Percentiles rank a stretch among this genome's conserved stretches.
Conservation (phyloP, 2,329 filamentous ascomycete species). For the Ilyonectria sp. region DNA sequence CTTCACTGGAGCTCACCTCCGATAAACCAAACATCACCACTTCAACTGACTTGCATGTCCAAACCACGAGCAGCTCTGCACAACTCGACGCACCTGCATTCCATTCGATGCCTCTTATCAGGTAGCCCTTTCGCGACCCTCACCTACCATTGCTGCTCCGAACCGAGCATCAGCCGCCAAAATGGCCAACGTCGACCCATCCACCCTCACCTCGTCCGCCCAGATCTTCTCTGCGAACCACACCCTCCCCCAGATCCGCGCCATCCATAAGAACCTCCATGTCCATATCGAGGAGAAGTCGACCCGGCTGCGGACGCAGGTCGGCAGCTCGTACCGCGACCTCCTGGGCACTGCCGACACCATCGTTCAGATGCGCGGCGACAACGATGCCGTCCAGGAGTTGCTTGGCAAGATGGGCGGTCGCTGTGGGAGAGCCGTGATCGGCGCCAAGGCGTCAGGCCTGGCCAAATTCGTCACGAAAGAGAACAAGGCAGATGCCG, state of each 20-base stretch:
- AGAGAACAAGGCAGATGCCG: conserved; percentile 47
- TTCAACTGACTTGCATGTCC: conserved; percentile 8
- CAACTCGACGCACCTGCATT: conserved; percentile 15
- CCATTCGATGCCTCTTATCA: conserved; percentile 31
- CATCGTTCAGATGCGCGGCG: conserved; percentile 89
- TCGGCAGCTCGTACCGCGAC: conserved; percentile 84
- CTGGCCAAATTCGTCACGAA: conserved; percentile 63
- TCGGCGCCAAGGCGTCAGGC: conserved; percentile 76
- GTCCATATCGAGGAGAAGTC: conserved; percentile 74
- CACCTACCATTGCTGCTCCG: conserved; percentile 7
- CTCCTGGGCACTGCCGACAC: conserved; percentile 92
- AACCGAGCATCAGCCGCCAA: conserved; percentile 36
- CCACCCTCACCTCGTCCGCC: conserved; percentile 63
- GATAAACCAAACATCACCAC: conserved; percentile 23
- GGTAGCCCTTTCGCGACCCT: conserved; percentile 11
- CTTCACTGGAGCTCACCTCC: conserved; percentile 38
- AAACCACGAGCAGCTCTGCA: conserved; percentile 16
- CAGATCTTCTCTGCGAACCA: conserved; percentile 70
- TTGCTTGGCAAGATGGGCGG: conserved; percentile 81
- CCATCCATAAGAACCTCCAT: conserved; percentile 73
- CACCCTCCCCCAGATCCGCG: conserved; percentile 75
- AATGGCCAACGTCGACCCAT: conserved; percentile 64
- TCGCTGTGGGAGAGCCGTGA: conserved; percentile 80
- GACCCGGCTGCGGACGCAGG: conserved; percentile 73
- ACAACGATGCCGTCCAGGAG: conserved; percentile 82